These are phyloP conservation scores for Flaveria floridana DNA, from an alignment of 140 eudicot species.

Conservation along the genomic window DNA sequence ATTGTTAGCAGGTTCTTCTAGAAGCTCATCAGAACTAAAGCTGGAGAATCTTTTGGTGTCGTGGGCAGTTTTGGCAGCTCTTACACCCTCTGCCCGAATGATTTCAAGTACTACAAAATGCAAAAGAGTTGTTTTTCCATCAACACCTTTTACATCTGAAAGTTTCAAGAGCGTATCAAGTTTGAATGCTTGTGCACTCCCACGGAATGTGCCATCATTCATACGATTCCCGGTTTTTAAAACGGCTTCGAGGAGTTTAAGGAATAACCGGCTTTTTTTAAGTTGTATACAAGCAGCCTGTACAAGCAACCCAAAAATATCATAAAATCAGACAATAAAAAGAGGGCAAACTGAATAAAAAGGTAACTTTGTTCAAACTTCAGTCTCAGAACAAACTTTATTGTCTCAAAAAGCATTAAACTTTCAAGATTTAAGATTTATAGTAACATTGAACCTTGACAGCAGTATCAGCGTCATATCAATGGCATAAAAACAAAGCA, in stretches of 20 bases:
- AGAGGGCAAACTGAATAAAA: not conserved
- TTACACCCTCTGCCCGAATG: conserved; percentile 82
- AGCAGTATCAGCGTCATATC: not conserved
- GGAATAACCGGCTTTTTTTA: conserved; percentile 70
- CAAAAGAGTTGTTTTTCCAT: conserved; percentile 88
- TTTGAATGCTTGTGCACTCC: conserved; percentile 97
- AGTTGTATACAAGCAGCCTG: conserved; percentile 90
- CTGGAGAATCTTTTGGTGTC: conserved; percentile 47
- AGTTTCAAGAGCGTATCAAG: conserved; percentile 87
- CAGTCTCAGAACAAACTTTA: not conserved
- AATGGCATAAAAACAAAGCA: not conserved
- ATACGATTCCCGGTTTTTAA: conserved; percentile 95
- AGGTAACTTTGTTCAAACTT: not conserved
- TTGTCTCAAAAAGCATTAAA: not conserved
- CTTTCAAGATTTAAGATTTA: not conserved
- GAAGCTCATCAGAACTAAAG: conserved; percentile 51
- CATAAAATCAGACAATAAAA: not conserved
- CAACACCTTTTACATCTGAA: conserved; percentile 85
- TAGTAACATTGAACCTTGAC: not conserved
- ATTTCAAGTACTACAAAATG: conserved; percentile 94
- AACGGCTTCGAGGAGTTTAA: conserved; percentile 92
- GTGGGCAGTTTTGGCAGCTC: conserved; percentile 56
- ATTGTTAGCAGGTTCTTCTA: conserved; percentile 40
- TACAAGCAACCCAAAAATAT: not conserved
- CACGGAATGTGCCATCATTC: conserved; percentile 95